Evolutionary conservation across 352 stramenopile species (phyloP).

Genomic region (Plasmopara halstedii): DNA sequence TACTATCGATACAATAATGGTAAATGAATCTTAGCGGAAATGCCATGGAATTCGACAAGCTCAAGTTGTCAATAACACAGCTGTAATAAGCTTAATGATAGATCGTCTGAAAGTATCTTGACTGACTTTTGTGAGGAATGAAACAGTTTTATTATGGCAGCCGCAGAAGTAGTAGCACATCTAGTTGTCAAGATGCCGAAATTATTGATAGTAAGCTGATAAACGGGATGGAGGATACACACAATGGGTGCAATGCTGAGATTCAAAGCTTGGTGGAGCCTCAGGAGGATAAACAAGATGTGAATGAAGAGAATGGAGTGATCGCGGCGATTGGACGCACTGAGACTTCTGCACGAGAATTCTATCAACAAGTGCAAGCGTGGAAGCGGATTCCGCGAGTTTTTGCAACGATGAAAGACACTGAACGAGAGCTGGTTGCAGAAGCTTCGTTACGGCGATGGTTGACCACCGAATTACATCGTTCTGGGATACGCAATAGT

Average conservation of each 20-base stretch:
- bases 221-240: neutral
- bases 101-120: neutral
- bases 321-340: constrained; percentile 16
- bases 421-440: constrained; percentile 12
- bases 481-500: constrained; percentile 15
- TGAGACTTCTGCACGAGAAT: constrained; percentile 20
- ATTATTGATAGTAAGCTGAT: neutral
- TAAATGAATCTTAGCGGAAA: too few relatives aligned
- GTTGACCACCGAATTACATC: constrained; percentile 39
- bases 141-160: constrained; percentile 25
- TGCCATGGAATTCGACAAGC: constrained; percentile 18
- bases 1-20: too few relatives aligned
- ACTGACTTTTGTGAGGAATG: too few relatives aligned
- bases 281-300: neutral
- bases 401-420: constrained; percentile 31
- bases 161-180: neutral
- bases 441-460: constrained; percentile 26
- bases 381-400: constrained; percentile 44
- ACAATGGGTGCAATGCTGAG: neutral
- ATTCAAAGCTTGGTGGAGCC: constrained; percentile 18
- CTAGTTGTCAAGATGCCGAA: neutral
- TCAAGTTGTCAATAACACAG: constrained; percentile 16
- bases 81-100: constrained; percentile 4
- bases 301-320: constrained; percentile 5
- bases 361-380: constrained; percentile 34